phyloP scores from a whole-genome alignment of 1,139 yeast genomes.

The Hyphopichia burtonii region DNA sequence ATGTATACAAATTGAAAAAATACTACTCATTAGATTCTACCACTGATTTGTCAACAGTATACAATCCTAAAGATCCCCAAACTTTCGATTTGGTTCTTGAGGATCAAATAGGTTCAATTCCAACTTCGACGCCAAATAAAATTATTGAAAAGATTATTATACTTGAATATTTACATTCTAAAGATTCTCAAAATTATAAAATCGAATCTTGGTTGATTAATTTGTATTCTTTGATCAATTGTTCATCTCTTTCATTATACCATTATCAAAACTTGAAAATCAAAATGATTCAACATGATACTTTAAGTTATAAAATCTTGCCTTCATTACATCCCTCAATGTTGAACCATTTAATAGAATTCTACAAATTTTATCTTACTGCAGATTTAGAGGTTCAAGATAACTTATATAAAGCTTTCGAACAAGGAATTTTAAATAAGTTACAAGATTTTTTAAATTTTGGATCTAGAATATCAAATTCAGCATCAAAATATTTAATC shows the following conservation, averaged over 20 bases:
- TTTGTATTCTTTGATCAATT: slow-evolving; percentile 60
- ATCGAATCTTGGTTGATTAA: slow-evolving; percentile 70
- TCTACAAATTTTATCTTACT: slow-evolving; percentile 50
- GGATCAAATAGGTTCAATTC: not conserved
- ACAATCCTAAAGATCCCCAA: not conserved
- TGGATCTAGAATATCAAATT: slow-evolving; percentile 37
- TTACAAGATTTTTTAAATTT: slow-evolving; percentile 60
- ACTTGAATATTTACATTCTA: slow-evolving; percentile 46
- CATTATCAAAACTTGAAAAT: slow-evolving; percentile 59
- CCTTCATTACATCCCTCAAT: slow-evolving; percentile 37
- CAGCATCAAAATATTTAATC: slow-evolving; percentile 36
- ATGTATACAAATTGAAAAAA: not conserved
- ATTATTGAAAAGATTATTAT: slow-evolving; percentile 16
- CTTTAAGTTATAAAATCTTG: slow-evolving; percentile 55
- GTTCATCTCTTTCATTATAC: slow-evolving; percentile 46
- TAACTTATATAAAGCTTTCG: slow-evolving; percentile 51
- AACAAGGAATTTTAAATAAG: slow-evolving; percentile 57
- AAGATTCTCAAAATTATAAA: slow-evolving; percentile 66
- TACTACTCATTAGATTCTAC: not conserved
- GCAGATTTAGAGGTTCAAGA: slow-evolving; percentile 50
- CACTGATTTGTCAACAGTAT: not conserved
- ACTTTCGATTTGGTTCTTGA: not conserved
- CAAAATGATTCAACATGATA: slow-evolving; percentile 78
- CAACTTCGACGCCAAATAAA: not conserved
- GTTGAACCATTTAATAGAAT: slow-evolving; percentile 23